Evolutionary conservation across 1,284 basidiomycete species (phyloP).

Genomic region (Cutaneotrichosporon dermatis): DNA sequence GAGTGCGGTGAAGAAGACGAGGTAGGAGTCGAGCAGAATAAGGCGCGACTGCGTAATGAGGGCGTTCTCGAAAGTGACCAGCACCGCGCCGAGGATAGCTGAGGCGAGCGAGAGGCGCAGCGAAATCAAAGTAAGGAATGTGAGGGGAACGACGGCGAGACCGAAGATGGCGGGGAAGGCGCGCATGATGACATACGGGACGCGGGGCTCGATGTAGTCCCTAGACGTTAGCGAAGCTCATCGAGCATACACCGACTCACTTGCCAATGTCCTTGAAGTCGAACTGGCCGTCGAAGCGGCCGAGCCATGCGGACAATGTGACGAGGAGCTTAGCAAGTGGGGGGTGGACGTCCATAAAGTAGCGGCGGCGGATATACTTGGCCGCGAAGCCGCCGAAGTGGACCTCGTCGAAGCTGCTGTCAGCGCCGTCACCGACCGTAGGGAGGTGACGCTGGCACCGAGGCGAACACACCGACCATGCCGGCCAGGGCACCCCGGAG

Average conservation of each 20-base stretch:
- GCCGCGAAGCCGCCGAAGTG: conserved; percentile 93
- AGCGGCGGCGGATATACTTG: conserved; percentile 82
- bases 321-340: conserved; percentile 94
- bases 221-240: conserved; percentile 48
- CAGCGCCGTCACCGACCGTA: neutral
- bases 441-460: neutral
- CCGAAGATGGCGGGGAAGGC: conserved; percentile 86
- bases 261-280: conserved; percentile 97
- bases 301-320: conserved; percentile 79
- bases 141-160: conserved; percentile 78
- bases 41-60: conserved; percentile 91
- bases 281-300: conserved; percentile 88
- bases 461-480: neutral
- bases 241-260: conserved; percentile 53
- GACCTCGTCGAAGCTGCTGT: conserved; percentile 83
- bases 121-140: conserved; percentile 89
- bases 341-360: conserved; percentile 97
- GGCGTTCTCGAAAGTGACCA: conserved; percentile 95
- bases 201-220: conserved; percentile 64
- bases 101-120: conserved; percentile 86
- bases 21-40: conserved; percentile 93
- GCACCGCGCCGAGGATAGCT: conserved; percentile 79
- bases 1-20: conserved; percentile 95
- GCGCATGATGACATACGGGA: conserved; percentile 96
- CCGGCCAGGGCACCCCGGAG: too few relatives aligned